Evolutionary conservation across 176 grass and related monocot genomes (phyloP).

Genomic region (Eleusine coracana): DNA sequence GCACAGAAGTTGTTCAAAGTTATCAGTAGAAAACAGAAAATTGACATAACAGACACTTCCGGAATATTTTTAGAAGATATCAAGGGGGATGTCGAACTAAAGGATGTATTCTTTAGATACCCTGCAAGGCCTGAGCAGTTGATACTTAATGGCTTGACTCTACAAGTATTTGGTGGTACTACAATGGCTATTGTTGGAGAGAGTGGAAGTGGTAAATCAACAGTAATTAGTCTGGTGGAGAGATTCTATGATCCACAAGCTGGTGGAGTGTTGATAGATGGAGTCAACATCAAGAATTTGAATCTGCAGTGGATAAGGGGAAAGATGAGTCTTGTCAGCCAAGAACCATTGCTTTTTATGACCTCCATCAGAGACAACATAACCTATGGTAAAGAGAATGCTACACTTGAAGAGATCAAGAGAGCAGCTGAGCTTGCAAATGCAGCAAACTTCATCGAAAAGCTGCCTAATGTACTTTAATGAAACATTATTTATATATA

Average conservation of each 20-base stretch:
- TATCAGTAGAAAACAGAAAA: slow-evolving; percentile 73
- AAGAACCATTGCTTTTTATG: slow-evolving; percentile 81
- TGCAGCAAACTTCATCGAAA: slow-evolving; percentile 73
- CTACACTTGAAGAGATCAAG: slow-evolving; percentile 75
- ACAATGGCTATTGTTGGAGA: slow-evolving; percentile 88
- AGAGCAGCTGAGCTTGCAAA: slow-evolving; percentile 76
- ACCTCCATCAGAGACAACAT: slow-evolving; percentile 81
- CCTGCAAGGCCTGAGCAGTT: slow-evolving; percentile 72
- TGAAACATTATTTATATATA: slow-evolving; percentile 36
- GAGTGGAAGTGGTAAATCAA: slow-evolving; percentile 88
- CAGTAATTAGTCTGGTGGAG: slow-evolving; percentile 66
- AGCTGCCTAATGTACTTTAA: slow-evolving; percentile 64
- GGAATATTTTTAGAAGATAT: slow-evolving; percentile 64
- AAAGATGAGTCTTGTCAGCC: slow-evolving; percentile 77
- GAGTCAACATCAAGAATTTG: slow-evolving; percentile 73
- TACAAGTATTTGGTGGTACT: slow-evolving; percentile 55
- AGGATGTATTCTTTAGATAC: slow-evolving; percentile 72
- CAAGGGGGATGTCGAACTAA: slow-evolving; percentile 62
- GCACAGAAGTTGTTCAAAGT: slow-evolving; percentile 69
- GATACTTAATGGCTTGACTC: slow-evolving; percentile 56
- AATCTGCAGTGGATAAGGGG: slow-evolving; percentile 70
- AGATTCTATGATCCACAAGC: slow-evolving; percentile 81
- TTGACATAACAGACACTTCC: slow-evolving; percentile 61
- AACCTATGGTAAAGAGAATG: slow-evolving; percentile 72
- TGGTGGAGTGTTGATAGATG: slow-evolving; percentile 72